Conservation (phyloP, 306 rosid species). For the Pueraria montana region DNA sequence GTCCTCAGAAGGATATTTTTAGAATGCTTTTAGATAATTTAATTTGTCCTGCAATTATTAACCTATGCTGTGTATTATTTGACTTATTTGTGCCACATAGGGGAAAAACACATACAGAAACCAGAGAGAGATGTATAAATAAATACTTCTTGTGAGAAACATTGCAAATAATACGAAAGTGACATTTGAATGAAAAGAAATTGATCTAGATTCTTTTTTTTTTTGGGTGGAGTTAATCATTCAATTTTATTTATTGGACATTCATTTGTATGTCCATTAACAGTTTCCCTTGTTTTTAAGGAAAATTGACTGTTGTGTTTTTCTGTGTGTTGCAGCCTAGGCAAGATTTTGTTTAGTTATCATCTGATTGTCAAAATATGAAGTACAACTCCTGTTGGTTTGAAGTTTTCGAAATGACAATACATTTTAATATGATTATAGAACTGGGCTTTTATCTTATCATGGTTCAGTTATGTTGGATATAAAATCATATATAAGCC, state of each 20-base stretch:
- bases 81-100: background rate
- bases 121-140: background rate
- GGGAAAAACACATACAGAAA: background rate
- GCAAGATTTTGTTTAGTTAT: background rate
- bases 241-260: conserved; percentile 1
- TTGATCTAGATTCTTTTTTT: too few relatives aligned
- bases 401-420: conserved; percentile 10
- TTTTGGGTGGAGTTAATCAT: too few relatives aligned
- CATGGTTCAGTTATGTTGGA: background rate
- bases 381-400: background rate
- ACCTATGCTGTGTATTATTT: background rate
- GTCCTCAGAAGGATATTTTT: background rate
- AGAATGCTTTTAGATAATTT: background rate
- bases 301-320: background rate
- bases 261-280: background rate
- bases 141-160: background rate
- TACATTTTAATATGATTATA: background rate
- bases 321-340: background rate
- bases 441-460: background rate
- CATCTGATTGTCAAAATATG: background rate
- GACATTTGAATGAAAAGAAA: too few relatives aligned
- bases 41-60: background rate
- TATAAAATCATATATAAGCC: background rate
- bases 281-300: background rate
- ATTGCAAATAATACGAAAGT: too few relatives aligned